These are phyloP conservation scores for Ganoderma boninense DNA, from an alignment of 1,284 basidiomycete genomes.

Conservation along the genomic window DNA sequence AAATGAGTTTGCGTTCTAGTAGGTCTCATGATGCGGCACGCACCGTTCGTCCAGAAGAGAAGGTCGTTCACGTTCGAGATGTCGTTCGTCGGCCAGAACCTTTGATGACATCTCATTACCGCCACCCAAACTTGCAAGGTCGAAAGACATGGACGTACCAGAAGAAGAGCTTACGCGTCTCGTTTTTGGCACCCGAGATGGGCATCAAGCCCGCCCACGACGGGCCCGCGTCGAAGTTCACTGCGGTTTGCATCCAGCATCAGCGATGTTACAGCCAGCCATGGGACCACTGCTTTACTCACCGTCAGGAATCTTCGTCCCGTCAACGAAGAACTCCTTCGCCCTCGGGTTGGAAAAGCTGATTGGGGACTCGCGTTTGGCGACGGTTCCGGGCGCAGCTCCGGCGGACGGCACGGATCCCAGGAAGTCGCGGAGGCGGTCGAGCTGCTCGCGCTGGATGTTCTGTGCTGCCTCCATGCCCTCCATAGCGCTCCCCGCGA, in stretches of 20 bases:
- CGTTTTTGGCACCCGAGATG: conserved; percentile 44
- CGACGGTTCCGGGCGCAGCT: neutral
- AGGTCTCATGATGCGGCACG: neutral
- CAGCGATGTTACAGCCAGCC: conserved; percentile 30
- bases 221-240: conserved; percentile 50
- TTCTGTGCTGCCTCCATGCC: conserved; percentile 51
- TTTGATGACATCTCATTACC: conserved; percentile 20
- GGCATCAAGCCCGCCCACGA: conserved; percentile 52
- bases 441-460: conserved; percentile 58
- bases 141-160: conserved; percentile 40
- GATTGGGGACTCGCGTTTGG: conserved; percentile 38
- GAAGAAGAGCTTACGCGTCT: conserved; percentile 55
- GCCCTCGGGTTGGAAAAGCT: conserved; percentile 44
- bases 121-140: too few relatives aligned
- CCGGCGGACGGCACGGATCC: conserved; percentile 39
- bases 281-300: conserved; percentile 7
- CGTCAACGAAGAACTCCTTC: conserved; percentile 43
- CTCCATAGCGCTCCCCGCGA: conserved; percentile 39
- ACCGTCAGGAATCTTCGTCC: conserved; percentile 45
- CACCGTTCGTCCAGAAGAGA: conserved; percentile 54
- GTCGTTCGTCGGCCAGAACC: conserved; percentile 59
- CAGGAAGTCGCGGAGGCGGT: conserved; percentile 52
- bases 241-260: conserved; percentile 23
- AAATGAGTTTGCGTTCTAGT: neutral
- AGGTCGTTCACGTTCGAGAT: conserved; percentile 56